Conservation (phyloP, 2,329 filamentous ascomycete species). For the Cyclaneusma minus region DNA sequence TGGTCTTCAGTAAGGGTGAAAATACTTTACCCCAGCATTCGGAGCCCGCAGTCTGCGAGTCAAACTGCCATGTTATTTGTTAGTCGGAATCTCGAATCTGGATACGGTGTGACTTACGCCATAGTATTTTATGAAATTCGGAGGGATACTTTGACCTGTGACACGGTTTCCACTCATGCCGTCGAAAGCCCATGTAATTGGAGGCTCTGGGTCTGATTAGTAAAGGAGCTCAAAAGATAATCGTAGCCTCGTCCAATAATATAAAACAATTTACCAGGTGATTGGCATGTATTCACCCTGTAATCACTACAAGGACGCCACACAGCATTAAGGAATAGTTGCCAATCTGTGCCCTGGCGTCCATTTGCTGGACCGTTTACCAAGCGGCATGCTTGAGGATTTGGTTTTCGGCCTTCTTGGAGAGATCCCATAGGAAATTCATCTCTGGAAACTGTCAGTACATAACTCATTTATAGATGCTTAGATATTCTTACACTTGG, state of each 20-base stretch:
- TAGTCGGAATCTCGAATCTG: too few species aligned
- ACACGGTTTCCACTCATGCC: slow-evolving; percentile 1
- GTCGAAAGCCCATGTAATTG: slow-evolving; percentile 3
- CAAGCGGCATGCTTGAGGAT: not conserved
- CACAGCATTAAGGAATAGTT: slow-evolving; percentile 2
- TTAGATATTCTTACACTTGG: slow-evolving; percentile 2
- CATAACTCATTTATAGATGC: too few species aligned
- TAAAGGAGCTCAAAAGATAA: not conserved
- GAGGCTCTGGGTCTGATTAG: slow-evolving; percentile 1
- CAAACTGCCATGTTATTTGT: too few species aligned
- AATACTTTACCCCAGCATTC: slow-evolving; percentile 5
- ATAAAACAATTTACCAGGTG: slow-evolving; percentile 1
- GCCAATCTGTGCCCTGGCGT: slow-evolving; percentile 7
- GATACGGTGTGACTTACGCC: too few species aligned
- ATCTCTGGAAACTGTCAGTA: slow-evolving; percentile 4
- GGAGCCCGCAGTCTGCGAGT: slow-evolving; percentile 5
- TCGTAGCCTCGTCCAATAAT: too few species aligned
- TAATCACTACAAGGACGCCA: slow-evolving; percentile 4
- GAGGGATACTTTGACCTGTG: not conserved
- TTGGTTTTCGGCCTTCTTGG: slow-evolving; percentile 1
- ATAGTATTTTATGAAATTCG: slow-evolving; percentile 5
- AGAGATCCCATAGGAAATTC: slow-evolving; percentile 7
- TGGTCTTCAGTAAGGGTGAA: too few species aligned
- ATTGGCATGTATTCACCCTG: not conserved
- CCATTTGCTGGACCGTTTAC: slow-evolving; percentile 6